Evolutionary conservation across 495 filamentous ascomycete genomes (phyloP), one percentile per base, ranked within the genome.

Genomic region (Aspergillus ostianus): DNA sequence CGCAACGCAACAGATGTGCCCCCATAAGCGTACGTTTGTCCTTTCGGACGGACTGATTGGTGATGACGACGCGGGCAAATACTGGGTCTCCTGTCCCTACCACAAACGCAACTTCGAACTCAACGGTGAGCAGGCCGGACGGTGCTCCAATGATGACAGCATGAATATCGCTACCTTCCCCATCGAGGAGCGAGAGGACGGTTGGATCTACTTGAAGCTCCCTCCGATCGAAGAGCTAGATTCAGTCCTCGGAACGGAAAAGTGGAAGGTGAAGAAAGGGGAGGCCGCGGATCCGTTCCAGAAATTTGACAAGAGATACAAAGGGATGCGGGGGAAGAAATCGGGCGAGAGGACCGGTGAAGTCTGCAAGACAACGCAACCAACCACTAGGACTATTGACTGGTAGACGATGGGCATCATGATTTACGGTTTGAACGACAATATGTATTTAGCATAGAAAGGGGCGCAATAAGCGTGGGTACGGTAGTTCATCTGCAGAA

Each of bases 1-100:
- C 69, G 90, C 91, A n/a, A 89, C 88, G 17, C 93, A 98, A 80
- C 92, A 98, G 71, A 98, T 98, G 93, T 98, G 93, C 70, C 93
- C 93, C 15, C 92, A 97, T 76, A 97, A 96, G 75, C 90, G 93
- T 27, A 86, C 93, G 0, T 97, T 98, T 72, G 88, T 91, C 29
- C 83, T 97, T 36, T 89, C 88, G 0, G 93, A 97, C 69, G 91
- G 91, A 6, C 67, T 98, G 2, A 84, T 97, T 46, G 93, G 93
- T n/a, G 88, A 96, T 47, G 84, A 87, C 57, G 73, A 79, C 70
- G 57, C 71, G 15, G 70, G 70, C 55, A 85, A 88, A 51, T 88
- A 91, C 29, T 96, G 88, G 87, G 86, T 98, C 3, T 90, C 87
- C 3, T 98, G 93, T 72, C 93, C 93, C 2, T 86, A 88, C 72